Conservation (phyloP, 495 filamentous ascomycete species). For the Podospora pseudopauciseta region DNA sequence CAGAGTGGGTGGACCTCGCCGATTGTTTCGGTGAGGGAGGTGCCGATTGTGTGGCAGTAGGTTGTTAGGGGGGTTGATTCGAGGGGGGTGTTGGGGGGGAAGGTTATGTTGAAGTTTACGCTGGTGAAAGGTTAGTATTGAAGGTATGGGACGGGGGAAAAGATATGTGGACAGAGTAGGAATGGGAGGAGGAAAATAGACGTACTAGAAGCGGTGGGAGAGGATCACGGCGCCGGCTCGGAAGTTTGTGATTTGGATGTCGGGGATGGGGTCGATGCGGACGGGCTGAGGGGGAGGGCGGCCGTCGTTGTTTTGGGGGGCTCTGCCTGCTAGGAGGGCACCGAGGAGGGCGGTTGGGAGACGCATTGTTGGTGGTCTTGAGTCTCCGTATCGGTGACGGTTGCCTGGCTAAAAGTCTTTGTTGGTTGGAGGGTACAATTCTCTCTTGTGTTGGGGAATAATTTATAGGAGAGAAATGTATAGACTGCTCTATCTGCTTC, state of each 20-base stretch:
- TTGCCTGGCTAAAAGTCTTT: not conserved
- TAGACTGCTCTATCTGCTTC: not conserved
- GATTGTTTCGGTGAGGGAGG: constrained; percentile 18
- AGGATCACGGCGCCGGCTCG: constrained; percentile 22
- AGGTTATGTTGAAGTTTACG: constrained; percentile 26
- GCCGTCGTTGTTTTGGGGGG: not conserved
- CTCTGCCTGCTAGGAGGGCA: not conserved
- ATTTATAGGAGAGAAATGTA: not conserved
- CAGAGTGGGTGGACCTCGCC: constrained; percentile 17
- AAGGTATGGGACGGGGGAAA: not conserved
- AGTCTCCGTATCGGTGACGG: not conserved
- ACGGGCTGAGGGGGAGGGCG: constrained; percentile 5
- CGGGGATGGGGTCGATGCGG: constrained; percentile 8
- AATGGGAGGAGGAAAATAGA: not conserved
- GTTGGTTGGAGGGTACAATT: not conserved
- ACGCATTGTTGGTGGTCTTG: not conserved
- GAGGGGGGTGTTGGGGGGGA: not conserved
- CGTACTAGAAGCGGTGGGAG: constrained; percentile 28
- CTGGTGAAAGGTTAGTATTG: constrained; percentile 6
- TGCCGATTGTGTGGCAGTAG: constrained; percentile 26
- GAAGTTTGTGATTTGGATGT: constrained; percentile 26
- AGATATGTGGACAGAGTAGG: not conserved
- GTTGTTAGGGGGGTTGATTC: not conserved
- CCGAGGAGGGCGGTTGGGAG: not conserved
- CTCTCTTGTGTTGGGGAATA: not conserved